These are phyloP conservation scores for Cadophora sp. DNA, from an alignment of 2,329 filamentous ascomycete species.

Conservation along the genomic window DNA sequence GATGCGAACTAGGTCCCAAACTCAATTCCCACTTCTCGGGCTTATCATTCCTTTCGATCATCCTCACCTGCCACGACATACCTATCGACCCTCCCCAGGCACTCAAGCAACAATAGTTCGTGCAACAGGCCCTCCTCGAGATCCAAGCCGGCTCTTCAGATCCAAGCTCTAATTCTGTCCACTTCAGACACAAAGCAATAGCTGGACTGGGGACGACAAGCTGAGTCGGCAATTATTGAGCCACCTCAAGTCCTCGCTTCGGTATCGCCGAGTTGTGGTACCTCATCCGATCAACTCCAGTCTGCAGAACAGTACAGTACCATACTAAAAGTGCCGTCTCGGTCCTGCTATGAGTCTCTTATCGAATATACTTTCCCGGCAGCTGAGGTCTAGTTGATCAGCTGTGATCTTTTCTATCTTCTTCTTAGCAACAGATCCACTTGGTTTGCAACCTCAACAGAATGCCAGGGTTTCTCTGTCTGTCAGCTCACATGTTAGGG, in stretches of 20 bases:
- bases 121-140: neutral
- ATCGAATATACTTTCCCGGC: neutral
- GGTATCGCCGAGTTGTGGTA: constrained; percentile 18
- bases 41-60: constrained; percentile 1
- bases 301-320: too few relatives aligned
- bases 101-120: neutral
- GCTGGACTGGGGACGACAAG: constrained; percentile 1
- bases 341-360: neutral
- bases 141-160: neutral
- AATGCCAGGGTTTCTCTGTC: constrained; percentile 3
- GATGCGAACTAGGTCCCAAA: constrained; percentile 1
- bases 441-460: neutral
- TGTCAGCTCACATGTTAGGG: constrained; percentile 9
- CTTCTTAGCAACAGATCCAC: constrained; percentile 9
- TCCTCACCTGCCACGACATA: constrained; percentile 6
- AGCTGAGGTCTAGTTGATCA: constrained; percentile 4
- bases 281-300: constrained; percentile 12
- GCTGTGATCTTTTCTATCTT: constrained; percentile 3
- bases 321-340: neutral
- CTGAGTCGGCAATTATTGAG: constrained; percentile 4
- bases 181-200: constrained; percentile 6
- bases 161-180: neutral
- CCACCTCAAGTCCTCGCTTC: neutral
- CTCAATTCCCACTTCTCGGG: constrained; percentile 13
- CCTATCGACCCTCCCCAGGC: neutral